Evolutionary conservation across 345 rosid genomes (phyloP).

Genomic region (Orychophragmus violaceus): DNA sequence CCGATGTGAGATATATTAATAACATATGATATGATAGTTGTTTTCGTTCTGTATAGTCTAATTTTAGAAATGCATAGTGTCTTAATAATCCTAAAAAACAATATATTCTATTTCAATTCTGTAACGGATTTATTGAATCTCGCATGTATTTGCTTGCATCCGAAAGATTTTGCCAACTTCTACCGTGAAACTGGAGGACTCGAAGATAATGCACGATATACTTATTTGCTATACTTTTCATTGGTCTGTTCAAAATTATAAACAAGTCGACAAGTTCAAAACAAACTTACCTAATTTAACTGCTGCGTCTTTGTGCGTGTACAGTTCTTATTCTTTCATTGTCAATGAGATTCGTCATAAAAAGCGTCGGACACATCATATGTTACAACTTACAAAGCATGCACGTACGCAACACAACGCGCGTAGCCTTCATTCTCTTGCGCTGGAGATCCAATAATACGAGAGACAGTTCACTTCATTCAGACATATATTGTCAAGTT

Average conservation of each 20-base stretch:
- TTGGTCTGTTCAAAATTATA: not conserved
- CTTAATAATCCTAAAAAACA: no score
- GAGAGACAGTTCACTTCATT: not conserved
- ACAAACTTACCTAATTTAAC: constrained; percentile 3
- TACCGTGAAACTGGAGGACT: not conserved
- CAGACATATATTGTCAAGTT: constrained; percentile 9
- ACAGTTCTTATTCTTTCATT: constrained; percentile 10
- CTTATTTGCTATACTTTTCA: not conserved
- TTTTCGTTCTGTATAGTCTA: not conserved
- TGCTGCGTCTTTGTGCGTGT: not conserved
- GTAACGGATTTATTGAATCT: not conserved
- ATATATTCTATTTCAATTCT: not conserved
- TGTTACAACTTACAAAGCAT: constrained; percentile 15
- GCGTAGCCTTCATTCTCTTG: constrained; percentile 1
- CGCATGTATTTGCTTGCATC: not conserved
- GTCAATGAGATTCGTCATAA: constrained; percentile 10
- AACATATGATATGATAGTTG: no score
- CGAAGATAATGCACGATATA: not conserved
- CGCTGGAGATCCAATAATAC: constrained; percentile 13
- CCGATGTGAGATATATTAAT: no score
- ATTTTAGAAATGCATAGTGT: not conserved
- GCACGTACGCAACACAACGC: not conserved
- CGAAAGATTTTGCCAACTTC: not conserved
- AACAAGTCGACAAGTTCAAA: constrained; percentile 8
- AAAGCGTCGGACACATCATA: not conserved